Evolutionary conservation across 495 filamentous ascomycete genomes (phyloP), one percentile per base, ranked within the genome.

Genomic region (Penicillium goetzii): DNA sequence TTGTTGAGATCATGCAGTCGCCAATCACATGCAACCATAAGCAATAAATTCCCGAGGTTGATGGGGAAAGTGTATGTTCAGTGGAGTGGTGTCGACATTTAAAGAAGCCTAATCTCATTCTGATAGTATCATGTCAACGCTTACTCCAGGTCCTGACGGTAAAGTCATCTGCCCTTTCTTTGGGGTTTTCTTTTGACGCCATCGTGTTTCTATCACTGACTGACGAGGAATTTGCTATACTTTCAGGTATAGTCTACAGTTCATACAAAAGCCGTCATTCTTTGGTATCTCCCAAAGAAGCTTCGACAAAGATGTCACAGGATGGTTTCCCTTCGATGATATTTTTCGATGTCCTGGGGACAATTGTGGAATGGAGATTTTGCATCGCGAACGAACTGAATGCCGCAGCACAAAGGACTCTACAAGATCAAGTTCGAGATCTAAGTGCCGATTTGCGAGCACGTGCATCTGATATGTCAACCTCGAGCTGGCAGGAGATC

Each of bases 321-420:
- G 30, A 15, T 23, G 26, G 4, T 40, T 2, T 25, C 19, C 66
- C 62, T 50, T 59, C 59, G 47, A 57, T 65, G 5, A 47, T 68
- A 47, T 68, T 68, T 34, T 68, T 65, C 56, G 66, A 68, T 60
- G 51, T 68, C 34, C 41, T 68, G 30, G 66, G 66, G 11, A 68
- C 66, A 52, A 60, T 68, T 12, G 66, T 68, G 41, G 66, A 68
- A 62, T 68, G 66, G 66, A 65, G 62, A 60, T 38, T 2, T 33
- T 68, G 66, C 51, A 68, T 68, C 56, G 59, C 66, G 12, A 68
- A 65, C 10, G 41, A 62, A 60, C 45, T 68, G 41, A 62, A 58
- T 19, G 56, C 49, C 50, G 23, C 62, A 53, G 66, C 66, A 47
- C 38, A 41, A 58, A 59, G 25, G n/a, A 55, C 56, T 55, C 9